Evolutionary conservation across 208 protist species (phyloP).

Genomic region (Porcisia hertigi): DNA sequence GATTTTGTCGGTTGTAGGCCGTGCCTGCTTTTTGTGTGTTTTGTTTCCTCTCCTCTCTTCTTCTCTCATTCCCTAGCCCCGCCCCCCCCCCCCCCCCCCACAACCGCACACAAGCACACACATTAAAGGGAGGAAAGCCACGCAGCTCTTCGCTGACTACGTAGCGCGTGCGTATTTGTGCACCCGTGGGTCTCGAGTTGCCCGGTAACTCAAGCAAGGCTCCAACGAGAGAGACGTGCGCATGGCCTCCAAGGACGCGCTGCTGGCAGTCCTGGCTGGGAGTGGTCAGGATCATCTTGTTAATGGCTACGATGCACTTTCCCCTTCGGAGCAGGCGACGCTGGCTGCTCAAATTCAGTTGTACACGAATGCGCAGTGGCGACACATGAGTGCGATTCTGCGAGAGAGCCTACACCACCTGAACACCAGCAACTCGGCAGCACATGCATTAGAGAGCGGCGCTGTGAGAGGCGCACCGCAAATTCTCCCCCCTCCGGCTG

Average conservation of each 20-base stretch:
- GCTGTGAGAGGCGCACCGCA: not conserved
- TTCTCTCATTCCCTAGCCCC: too few species aligned
- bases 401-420: constrained; percentile 33
- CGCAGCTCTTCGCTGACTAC: not conserved
- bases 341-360: constrained; percentile 34
- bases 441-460: not conserved
- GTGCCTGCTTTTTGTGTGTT: not conserved
- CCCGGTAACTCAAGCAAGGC: not conserved
- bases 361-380: constrained; percentile 33
- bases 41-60: not conserved
- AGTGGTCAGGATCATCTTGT: constrained; percentile 58
- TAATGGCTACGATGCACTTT: constrained; percentile 37
- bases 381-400: constrained; percentile 51
- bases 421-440: not conserved
- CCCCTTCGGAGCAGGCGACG: constrained; percentile 12
- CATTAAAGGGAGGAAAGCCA: not conserved
- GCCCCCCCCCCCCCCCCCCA: too few species aligned
- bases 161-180: not conserved
- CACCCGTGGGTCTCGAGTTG: not conserved
- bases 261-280: constrained; percentile 30
- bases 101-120: too few species aligned
- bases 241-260: constrained; percentile 21
- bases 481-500: constrained; percentile 36
- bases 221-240: not conserved
- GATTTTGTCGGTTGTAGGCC: not conserved